phyloP scores from a whole-genome alignment of 2,329 filamentous ascomycete species.

The Trichophyton mentagrophytes region DNA sequence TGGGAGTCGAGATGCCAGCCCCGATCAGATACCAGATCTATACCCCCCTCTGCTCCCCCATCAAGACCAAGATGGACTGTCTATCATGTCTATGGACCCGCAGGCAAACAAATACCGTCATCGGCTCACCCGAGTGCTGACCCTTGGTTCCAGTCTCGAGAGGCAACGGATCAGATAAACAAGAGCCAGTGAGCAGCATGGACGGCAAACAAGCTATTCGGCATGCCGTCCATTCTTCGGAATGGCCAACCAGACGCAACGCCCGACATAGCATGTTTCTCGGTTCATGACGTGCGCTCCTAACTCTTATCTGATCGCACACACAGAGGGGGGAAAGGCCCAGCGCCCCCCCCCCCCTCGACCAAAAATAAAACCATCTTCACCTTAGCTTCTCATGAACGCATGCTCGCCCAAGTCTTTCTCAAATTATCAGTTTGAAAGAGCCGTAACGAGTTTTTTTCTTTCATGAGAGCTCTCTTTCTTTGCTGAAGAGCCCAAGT shows the following conservation, averaged over 20 bases:
- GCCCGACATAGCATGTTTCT: not conserved
- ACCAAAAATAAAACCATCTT: too few relatives aligned
- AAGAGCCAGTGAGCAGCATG: not conserved
- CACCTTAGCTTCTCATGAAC: too few relatives aligned
- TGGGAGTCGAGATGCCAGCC: too few relatives aligned
- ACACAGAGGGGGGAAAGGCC: not conserved
- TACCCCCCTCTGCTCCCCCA: too few relatives aligned
- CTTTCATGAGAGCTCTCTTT: too few relatives aligned
- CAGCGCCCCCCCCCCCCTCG: too few relatives aligned
- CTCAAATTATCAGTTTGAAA: not conserved
- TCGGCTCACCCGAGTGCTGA: not conserved
- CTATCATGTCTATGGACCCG: too few relatives aligned
- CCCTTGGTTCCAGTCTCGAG: not conserved
- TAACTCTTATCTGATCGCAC: not conserved
- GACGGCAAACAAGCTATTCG: not conserved
- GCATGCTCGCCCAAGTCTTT: too few relatives aligned
- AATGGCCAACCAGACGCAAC: not conserved
- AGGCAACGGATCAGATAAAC: not conserved
- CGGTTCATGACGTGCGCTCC: not conserved
- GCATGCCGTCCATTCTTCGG: not conserved
- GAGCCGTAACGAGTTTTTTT: too few relatives aligned
- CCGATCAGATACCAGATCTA: too few relatives aligned
- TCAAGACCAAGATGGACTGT: too few relatives aligned
- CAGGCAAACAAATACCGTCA: not conserved
- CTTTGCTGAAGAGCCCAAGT: too few relatives aligned